Base-by-base conservation (phyloP, 192 early-diverging fungal genomes). In the Podochytrium sp. region DNA sequence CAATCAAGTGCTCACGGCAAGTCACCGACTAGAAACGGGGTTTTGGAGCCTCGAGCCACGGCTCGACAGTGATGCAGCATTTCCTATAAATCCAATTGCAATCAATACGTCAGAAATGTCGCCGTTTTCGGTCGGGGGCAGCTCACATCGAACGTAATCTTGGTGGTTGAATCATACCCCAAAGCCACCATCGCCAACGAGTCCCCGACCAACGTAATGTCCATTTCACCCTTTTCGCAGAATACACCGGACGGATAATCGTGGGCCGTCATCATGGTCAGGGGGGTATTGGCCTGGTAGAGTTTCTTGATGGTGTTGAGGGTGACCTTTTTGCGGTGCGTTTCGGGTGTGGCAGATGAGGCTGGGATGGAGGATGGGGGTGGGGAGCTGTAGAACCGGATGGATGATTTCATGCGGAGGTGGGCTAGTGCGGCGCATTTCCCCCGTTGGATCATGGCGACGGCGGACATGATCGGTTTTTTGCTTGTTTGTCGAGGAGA, bases 101-200 rank as follows among this genome's bases (percentile, higher is more conserved):
- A n/a, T n/a, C n/a, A n/a, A n/a, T n/a, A n/a, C n/a, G n/a, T n/a
- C n/a, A n/a, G n/a, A n/a, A n/a, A n/a, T n/a, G n/a, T n/a, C n/a
- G n/a, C n/a, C n/a, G n/a, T n/a, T n/a, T n/a, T n/a, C n/a, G n/a
- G n/a, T n/a, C n/a, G n/a, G 14, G 5, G 51, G 32, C 27, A 3
- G 75, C 86, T 83, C 79, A 92, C 91, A 61, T 98, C 93, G 52
- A 98, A 83, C 1, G 96, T 96, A 37, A 96, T 83, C 53, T 86
- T 86, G 52, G 92, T 92, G 10, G 96, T 98, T 34, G 87, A 89
- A 23, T 92, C 86, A 77, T 93, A 90, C 4, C 97, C 97, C 50
- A 99, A 81, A 4, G 93, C 90, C 0, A 99, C 98, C 98, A 99
- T 99, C 14, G 95, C 98, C 57, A 98, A 81, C 1, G 93, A 95